These are phyloP conservation scores for Eucalyptus virginea DNA, from an alignment of 345 rosid genomes.

Conservation along the genomic window DNA sequence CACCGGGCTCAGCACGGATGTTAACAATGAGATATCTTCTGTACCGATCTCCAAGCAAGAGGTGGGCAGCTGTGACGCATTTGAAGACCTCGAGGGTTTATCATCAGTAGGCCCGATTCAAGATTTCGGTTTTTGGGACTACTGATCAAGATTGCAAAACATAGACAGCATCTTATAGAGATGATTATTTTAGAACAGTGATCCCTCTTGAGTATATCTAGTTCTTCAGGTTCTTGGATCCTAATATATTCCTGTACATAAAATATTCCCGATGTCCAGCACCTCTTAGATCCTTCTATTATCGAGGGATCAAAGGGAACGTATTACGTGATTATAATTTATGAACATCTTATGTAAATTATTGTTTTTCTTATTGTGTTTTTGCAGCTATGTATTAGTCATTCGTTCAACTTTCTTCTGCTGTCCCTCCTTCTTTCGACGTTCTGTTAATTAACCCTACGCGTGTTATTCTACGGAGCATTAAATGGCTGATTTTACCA, in stretches of 20 bases:
- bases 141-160: background rate
- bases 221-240: background rate
- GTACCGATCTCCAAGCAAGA: conserved; percentile 18
- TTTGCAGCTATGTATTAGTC: background rate
- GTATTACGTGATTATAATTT: background rate
- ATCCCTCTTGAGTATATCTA: background rate
- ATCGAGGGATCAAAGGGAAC: background rate
- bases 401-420: background rate
- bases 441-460: background rate
- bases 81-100: background rate
- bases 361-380: background rate
- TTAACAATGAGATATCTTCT: conserved; percentile 47
- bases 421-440: background rate
- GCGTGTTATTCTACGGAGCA: background rate
- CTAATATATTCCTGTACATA: background rate
- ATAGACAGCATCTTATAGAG: background rate
- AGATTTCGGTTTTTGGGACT: background rate
- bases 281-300: background rate
- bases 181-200: background rate
- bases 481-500: background rate
- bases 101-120: background rate
- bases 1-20: conserved; percentile 52
- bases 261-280: background rate
- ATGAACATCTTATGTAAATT: background rate
- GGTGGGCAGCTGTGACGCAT: background rate